Percentiles rank a stretch among this genome's conserved stretches.
These are phyloP conservation scores for Verticillium dahliae DNA, from an alignment of 2,329 filamentous ascomycete genomes.

Conservation along the genomic window DNA sequence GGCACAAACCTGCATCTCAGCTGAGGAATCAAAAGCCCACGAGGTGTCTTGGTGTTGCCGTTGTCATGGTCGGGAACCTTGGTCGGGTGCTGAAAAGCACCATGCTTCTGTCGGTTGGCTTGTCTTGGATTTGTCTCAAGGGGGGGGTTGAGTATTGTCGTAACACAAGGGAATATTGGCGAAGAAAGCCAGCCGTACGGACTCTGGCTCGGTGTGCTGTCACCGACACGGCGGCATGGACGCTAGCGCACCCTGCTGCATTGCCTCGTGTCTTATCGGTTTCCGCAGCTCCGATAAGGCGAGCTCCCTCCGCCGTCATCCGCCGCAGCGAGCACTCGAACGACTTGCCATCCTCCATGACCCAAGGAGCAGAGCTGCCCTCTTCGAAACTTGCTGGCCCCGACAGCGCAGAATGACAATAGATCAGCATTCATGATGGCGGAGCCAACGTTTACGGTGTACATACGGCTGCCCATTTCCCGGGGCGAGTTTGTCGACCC, in stretches of 20 bases:
- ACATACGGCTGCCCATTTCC: constrained; percentile 83
- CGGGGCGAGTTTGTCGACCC: constrained; percentile 87
- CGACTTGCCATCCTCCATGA: constrained; percentile 6
- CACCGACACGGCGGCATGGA: not conserved
- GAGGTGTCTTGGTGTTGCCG: not conserved
- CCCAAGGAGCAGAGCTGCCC: not conserved
- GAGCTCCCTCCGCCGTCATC: not conserved
- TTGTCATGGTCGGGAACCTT: not conserved
- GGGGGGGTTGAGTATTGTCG: not conserved
- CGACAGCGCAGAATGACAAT: constrained; percentile 2
- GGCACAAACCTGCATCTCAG: not conserved
- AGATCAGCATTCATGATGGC: constrained; percentile 25
- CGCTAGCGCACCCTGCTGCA: not conserved
- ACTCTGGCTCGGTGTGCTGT: not conserved
- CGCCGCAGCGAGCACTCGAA: constrained; percentile 3
- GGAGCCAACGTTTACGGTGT: constrained; percentile 63
- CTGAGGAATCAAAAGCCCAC: not conserved
- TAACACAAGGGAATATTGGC: no score
- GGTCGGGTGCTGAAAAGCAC: not conserved
- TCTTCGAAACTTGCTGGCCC: not conserved
- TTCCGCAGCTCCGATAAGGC: constrained; percentile 10
- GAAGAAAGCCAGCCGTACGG: not conserved
- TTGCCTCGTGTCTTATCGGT: constrained; percentile 5
- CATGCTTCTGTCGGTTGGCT: not conserved
- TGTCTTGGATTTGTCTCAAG: not conserved